These are phyloP conservation scores for Russula sp. DNA, from an alignment of 768 basidiomycete species.

Conservation along the genomic window DNA sequence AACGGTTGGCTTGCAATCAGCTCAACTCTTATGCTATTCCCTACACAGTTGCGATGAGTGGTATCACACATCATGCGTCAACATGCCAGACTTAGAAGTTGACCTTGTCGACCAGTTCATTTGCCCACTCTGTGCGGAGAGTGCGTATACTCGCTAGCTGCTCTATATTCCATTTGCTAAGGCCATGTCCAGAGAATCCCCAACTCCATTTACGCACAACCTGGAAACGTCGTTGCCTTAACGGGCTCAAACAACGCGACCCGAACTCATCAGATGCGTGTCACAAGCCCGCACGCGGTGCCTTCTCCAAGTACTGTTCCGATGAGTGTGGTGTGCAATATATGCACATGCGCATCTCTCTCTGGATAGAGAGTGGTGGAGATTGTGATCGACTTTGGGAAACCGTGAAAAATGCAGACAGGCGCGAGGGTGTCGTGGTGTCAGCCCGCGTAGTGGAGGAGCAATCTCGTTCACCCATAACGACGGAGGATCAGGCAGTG, in stretches of 20 bases:
- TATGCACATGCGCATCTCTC: slow-evolving; percentile 58
- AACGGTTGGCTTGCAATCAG: neutral
- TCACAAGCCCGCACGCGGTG: slow-evolving; percentile 72
- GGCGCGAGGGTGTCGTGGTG: slow-evolving; percentile 64
- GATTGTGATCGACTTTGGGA: slow-evolving; percentile 66
- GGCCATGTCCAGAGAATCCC: slow-evolving; percentile 44
- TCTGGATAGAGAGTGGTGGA: slow-evolving; percentile 57
- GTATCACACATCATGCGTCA: slow-evolving; percentile 86
- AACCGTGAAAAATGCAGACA: slow-evolving; percentile 60
- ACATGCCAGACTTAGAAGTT: slow-evolving; percentile 73
- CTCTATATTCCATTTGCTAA: neutral
- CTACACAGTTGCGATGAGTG: slow-evolving; percentile 79
- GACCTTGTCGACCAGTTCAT: slow-evolving; percentile 92
- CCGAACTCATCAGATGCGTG: slow-evolving; percentile 64
- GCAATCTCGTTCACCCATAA: slow-evolving; percentile 3
- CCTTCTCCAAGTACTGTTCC: slow-evolving; percentile 88
- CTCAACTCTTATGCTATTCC: neutral
- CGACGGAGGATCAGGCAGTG: neutral
- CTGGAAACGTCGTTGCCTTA: slow-evolving; percentile 74
- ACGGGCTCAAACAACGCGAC: slow-evolving; percentile 56
- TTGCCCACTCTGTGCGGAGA: slow-evolving; percentile 71
- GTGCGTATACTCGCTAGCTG: slow-evolving; percentile 41
- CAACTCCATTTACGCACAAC: slow-evolving; percentile 60
- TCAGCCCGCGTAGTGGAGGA: slow-evolving; percentile 23
- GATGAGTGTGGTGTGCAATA: slow-evolving; percentile 78